Evolutionary conservation across 495 filamentous ascomycete species (phyloP), one percentile per base, ranked within the genome.

Genomic region (Tuber melanosporum): DNA sequence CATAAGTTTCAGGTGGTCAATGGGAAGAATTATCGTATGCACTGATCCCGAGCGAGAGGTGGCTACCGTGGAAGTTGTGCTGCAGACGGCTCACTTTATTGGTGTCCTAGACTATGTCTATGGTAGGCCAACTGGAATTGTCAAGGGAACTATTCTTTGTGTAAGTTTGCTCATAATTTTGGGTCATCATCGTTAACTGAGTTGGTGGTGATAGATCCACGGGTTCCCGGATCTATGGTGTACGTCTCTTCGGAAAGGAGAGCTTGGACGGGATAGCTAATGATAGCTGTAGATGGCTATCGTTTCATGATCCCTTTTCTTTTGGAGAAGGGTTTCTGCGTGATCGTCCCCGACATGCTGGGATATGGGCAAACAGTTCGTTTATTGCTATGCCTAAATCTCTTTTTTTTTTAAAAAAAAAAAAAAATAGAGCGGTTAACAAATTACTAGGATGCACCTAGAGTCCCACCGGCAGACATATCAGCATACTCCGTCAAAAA

Each of bases 281-380:
- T 73, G 41, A 73, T 26, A 57, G 32, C 12, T 36, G 45, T 12
- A 83, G 81, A 81, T 81, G 90, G 88, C 84, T 94, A 93, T 93
- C 89, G 94, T 73, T 90, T 91, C 84, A 92, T 96, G 84, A 93
- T 98, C 82, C 93, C 93, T 12, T 85, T 89, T 84, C 86, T 96
- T n/a, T 78, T 92, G 6, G 86, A 89, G 20, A 85, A 90, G 82
- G 90, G 90, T 14, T 86, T 93, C 71, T 87, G 90, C 57, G 91
- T 95, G 52, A 88, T 96, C 62, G 91, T 89, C 20, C 92, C 93
- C 5, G 92, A 96, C 83, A 88, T 92, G 85, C 88, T 96, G 71
- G 93, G 94, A 75, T 97, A 92, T 80, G 92, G 92, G n/a, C 85
- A 88, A 74, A 94, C 92, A 26, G 91, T 92, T 83, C 71, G 86